Base-by-base conservation (phyloP, 169 alveolate genomes). In the Plasmodium fragile region DNA sequence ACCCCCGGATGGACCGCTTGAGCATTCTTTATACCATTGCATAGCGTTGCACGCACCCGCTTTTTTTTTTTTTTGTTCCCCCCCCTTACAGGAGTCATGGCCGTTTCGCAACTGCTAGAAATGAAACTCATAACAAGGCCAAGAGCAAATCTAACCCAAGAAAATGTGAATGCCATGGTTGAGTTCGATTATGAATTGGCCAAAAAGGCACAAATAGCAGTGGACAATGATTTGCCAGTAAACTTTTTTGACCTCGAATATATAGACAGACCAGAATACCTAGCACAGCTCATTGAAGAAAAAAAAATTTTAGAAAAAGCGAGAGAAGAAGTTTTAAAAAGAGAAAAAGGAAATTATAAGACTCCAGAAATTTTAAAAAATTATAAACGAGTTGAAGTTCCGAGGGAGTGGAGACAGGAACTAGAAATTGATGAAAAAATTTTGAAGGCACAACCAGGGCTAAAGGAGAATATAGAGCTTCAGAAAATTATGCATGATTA, bases 141-240 rank as follows among this genome's bases (percentile, higher is more conserved):
- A 49, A 92, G 98, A 36, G 98, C 98, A 36, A 96, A 85, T 73
- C 93, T 96, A 52, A 96, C 98, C 32, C 98, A 96, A 84, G 98
- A 96, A 30, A 96, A 95, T 79, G 97, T 96, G 49, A 96, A 96
- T 85, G 95, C 97, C 18, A 96, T 96, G 97, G 95, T 94, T 32
- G 97, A 95, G 78, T 94, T 83, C 78, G 98, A 96, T 91, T 71
- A 96, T n/a, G 96, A 94, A 18, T 85, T 95, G 10, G 98, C 98
- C 0, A 95, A 96, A 92, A 94, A 95, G 43, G 98, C 98, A 13
- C 98, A 96, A 92, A 96, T 96, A 45, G 98, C 98, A 34, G 96
- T 96, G 36, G 97, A 96, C 75, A 95, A 96, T 92, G 83, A 96
- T 65, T 85, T 96, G 59, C 97, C 98, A 13, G 83, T 96, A 4